Evolutionary conservation across 768 basidiomycete species (phyloP).

Genomic region (Suillus discolor): DNA sequence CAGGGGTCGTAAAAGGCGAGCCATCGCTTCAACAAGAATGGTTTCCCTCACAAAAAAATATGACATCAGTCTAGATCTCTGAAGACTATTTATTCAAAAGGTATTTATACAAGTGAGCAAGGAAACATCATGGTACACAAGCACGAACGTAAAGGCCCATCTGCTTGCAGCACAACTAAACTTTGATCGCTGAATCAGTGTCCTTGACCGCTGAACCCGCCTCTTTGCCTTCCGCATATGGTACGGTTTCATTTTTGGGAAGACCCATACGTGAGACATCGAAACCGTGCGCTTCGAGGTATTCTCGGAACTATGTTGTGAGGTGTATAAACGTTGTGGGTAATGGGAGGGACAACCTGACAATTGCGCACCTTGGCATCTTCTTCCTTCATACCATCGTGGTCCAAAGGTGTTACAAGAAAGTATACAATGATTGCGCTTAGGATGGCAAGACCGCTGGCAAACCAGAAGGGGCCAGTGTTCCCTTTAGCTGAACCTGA

Average conservation of each 20-base stretch:
- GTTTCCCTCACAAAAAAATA: no score
- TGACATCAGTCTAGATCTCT: no score
- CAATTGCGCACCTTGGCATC: conserved; percentile 62
- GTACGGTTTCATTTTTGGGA: conserved; percentile 25
- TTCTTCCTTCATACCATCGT: conserved; percentile 80
- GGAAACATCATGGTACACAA: no score
- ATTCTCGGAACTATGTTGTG: conserved; percentile 72
- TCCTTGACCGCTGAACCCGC: conserved; percentile 7
- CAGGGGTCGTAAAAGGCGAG: no score
- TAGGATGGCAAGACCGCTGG: conserved; percentile 77
- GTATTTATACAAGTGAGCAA: no score
- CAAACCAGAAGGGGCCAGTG: conserved; percentile 92
- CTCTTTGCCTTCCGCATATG: conserved; percentile 23
- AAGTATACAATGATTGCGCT: conserved; percentile 74
- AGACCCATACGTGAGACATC: conserved; percentile 78
- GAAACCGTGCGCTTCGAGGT: conserved; percentile 77
- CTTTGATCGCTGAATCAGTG: conserved; percentile 8
- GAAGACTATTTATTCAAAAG: no score
- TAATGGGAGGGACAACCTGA: not conserved
- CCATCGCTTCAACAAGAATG: no score
- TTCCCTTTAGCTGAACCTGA: no score
- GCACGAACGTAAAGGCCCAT: no score
- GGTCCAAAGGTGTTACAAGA: conserved; percentile 72
- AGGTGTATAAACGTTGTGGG: not conserved
- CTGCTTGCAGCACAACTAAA: conserved; percentile 7